Evolutionary conservation across 805 yeast genomes (phyloP), one percentile per base, ranked within the genome.

Genomic region (Barnettozyma siamensis): DNA sequence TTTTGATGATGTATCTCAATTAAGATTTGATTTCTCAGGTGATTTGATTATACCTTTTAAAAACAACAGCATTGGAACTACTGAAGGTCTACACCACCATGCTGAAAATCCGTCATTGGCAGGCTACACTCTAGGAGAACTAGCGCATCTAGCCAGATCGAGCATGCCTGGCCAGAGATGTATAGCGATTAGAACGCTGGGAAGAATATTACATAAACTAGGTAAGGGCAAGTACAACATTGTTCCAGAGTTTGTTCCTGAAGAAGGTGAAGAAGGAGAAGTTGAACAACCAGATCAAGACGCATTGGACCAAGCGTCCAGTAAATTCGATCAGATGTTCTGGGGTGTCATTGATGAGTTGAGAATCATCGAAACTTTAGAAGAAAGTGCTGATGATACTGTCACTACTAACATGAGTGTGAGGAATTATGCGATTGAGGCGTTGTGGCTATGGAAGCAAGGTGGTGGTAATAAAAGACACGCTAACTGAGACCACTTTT

Each of bases 11-110:
- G 74, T 83, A 5, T 61, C 82, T 5, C 88, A 84, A 39, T 66
- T 91, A 57, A 67, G 99, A 47, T 93, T 93, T 57, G 97, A 91
- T 55, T 88, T 93, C 62, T 69, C 78, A 38, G 99, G 97, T 10
- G 70, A 85, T 50, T 60, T 93, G 45, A 69, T 93, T 4, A 69
- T 80, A 7, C 82, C 83, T 6, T 60, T 69, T 1, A 69, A 77
- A 37, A 67, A 78, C 24, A 59, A 64, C 13, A 44, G 63, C 1
- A 60, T 62, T 19, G 78, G 83, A 2, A 70, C 81, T 0, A 66
- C 70, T 31, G 57, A 73, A 31, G 99, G 96, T 0, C 71, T 93
- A 20, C 96, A 88, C 55, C 98, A 93, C 59, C 99, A 93, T 61
- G 74, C 96, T 0, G 87, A 83, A 10, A 79, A 83, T 36, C 96